Base-by-base conservation (phyloP, 371 early-diverging fungal species). In the Mortierella sp. region DNA sequence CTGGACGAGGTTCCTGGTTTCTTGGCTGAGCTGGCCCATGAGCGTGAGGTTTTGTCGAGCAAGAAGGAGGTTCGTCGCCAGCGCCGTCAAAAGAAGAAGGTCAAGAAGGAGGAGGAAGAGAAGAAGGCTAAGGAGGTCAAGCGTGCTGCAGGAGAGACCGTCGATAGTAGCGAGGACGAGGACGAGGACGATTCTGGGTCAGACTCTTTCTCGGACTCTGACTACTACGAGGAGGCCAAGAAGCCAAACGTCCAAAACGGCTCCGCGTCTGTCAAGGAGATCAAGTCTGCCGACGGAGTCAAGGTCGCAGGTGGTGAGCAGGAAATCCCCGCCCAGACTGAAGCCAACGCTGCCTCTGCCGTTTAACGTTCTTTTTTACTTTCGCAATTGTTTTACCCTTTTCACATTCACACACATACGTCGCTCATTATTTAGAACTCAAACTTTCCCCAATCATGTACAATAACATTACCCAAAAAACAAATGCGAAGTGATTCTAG, bases 101-200 rank as follows among this genome's bases (percentile, higher is more conserved):
- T 72, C 70, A 86, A 82, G 82, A 67, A 74, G 72, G 77, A 76
- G 28, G 82, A 75, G 11, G n/a, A 48, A 16, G 78, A 51, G 31
- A 76, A 88, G 71, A 83, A 87, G 83, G 80, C 69, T 46, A 82
- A 80, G 78, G 82, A 83, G 48, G 88, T 48, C 40, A 81, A 78
- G 70, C 16, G 71, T 59, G 88, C 74, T 16, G 78, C 80, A n/a
- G 87, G 83, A 16, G 82, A 81, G 79, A 24, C 73, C 5, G 34
- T 73, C 16, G 81, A 83, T 28, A 74, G 74, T 54, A 71, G 71
- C 19, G 79, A 74, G 9, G 74, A 78, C 48, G 70, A 53, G 3
- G 78, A 75, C 3, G 76, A 76, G 2, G 81, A 75, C 0, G 76
- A 76, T 34, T 51, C 54, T 37, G 71, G 57, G 6, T 64, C 71